These are phyloP conservation scores for Clitopilus hobsonii DNA, from an alignment of 768 basidiomycete genomes.

Conservation along the genomic window DNA sequence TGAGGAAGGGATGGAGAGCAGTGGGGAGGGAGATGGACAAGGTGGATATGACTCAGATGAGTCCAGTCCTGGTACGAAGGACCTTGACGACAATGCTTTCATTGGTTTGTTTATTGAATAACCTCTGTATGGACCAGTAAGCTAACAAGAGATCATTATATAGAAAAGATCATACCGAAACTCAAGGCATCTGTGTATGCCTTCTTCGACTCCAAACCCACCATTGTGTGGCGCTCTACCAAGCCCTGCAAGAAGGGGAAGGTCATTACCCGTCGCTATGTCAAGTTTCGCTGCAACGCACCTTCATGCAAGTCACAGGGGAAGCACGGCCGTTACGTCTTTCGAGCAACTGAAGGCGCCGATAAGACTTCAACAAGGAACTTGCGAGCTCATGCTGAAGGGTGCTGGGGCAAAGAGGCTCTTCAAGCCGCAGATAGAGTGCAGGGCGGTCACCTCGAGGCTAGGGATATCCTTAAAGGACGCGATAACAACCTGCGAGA, in stretches of 20 bases:
- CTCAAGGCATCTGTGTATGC: slow-evolving; percentile 30
- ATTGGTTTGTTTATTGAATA: background rate
- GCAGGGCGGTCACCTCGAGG: slow-evolving; percentile 3
- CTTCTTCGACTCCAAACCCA: slow-evolving; percentile 21
- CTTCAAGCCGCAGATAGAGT: slow-evolving; percentile 9
- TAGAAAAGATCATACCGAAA: slow-evolving; percentile 10
- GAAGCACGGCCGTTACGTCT: slow-evolving; percentile 3
- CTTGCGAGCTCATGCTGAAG: slow-evolving; percentile 20
- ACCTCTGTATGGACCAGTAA: background rate
- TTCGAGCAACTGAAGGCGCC: slow-evolving; percentile 16
- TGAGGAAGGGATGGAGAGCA: background rate
- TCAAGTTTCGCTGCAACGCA: slow-evolving; percentile 23
- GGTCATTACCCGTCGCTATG: slow-evolving; percentile 14
- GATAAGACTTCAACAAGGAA: slow-evolving; percentile 26
- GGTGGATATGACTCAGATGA: background rate
- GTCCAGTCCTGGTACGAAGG: background rate
- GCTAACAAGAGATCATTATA: background rate
- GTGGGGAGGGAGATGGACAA: background rate
- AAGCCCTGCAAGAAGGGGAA: background rate
- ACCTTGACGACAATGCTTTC: background rate
- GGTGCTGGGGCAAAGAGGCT: slow-evolving; percentile 26
- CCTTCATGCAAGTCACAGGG: slow-evolving; percentile 12
- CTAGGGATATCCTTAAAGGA: background rate
- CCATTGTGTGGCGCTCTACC: slow-evolving; percentile 7
- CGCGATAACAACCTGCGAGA: slow-evolving; percentile 6